These are phyloP conservation scores for Fraxinus baroniana DNA, from an alignment of 305 asterid genomes.

Conservation along the genomic window DNA sequence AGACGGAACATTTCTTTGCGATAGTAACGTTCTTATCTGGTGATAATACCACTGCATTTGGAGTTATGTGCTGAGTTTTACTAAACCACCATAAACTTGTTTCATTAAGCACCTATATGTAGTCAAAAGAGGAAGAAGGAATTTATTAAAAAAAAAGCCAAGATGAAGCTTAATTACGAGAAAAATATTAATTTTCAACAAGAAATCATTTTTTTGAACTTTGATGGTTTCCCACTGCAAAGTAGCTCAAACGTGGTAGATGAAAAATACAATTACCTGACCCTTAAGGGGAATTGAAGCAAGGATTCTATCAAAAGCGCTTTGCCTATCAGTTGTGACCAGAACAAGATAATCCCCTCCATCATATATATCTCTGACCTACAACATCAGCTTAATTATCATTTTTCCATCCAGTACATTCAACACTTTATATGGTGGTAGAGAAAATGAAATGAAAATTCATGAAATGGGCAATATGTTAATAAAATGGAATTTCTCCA, in stretches of 20 bases:
- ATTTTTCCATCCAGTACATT: neutral
- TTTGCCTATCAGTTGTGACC: conserved; percentile 90
- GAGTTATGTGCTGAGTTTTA: conserved; percentile 74
- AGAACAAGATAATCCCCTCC: conserved; percentile 76
- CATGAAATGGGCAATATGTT: neutral
- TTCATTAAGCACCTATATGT: conserved; percentile 77
- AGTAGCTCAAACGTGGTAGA: neutral
- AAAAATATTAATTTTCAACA: neutral
- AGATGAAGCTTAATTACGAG: neutral
- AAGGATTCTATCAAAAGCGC: conserved; percentile 92
- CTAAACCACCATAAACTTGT: conserved; percentile 97
- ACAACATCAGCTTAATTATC: conserved; percentile 29
- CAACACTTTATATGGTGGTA: neutral
- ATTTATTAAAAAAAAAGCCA: neutral
- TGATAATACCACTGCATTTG: conserved; percentile 79
- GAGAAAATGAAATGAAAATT: neutral
- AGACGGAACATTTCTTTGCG: conserved; percentile 88
- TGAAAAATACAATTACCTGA: conserved; percentile 45
- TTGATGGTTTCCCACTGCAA: neutral
- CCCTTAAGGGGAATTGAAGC: conserved; percentile 97
- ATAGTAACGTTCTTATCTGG: conserved; percentile 90
- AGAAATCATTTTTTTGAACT: neutral
- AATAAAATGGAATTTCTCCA: neutral
- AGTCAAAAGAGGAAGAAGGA: neutral
- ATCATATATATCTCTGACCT: conserved; percentile 90